Evolutionary conservation across 176 grass and related monocot species (phyloP).

Genomic region (Alopecurus myosuroides): DNA sequence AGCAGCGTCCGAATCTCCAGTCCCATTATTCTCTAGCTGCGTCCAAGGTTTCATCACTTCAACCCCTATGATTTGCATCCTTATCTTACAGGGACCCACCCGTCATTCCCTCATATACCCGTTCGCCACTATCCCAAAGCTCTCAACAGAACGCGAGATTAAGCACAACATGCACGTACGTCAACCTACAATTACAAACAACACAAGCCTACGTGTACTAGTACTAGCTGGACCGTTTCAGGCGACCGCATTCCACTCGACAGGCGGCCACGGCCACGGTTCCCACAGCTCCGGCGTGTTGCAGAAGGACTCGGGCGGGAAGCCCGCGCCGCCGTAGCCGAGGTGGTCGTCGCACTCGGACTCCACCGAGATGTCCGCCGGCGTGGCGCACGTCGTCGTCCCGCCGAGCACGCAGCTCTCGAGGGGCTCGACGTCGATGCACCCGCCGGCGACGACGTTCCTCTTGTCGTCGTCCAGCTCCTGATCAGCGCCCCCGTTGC

Average conservation of each 20-base stretch:
- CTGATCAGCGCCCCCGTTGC: conserved; percentile 16
- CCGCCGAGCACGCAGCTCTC: conserved; percentile 48
- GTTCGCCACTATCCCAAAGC: neutral
- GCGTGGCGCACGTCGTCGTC: conserved; percentile 21
- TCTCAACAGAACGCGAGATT: neutral
- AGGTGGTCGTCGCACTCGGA: conserved; percentile 45
- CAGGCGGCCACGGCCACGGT: conserved; percentile 69
- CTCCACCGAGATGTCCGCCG: conserved; percentile 31
- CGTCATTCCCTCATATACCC: neutral
- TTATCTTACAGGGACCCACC: neutral
- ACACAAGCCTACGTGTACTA: conserved; percentile 4
- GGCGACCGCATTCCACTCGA: conserved; percentile 63
- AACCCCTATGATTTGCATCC: neutral
- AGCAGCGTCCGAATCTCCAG: neutral
- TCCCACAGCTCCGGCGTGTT: conserved; percentile 72
- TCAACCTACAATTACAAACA: conserved; percentile 11
- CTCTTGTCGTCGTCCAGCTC: conserved; percentile 29
- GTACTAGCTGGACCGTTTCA: neutral
- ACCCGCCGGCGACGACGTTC: neutral
- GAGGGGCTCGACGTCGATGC: conserved; percentile 4
- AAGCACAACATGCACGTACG: conserved; percentile 25
- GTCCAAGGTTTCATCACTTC: neutral
- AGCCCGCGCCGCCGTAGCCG: conserved; percentile 27
- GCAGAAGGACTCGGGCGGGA: conserved; percentile 50
- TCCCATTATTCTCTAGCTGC: conserved; percentile 16